Percentiles rank a stretch among this genome's conserved stretches.
These are phyloP conservation scores for Paraurostyla sp. DNA, from an alignment of 73 alveolate species.

Conservation along the genomic window DNA sequence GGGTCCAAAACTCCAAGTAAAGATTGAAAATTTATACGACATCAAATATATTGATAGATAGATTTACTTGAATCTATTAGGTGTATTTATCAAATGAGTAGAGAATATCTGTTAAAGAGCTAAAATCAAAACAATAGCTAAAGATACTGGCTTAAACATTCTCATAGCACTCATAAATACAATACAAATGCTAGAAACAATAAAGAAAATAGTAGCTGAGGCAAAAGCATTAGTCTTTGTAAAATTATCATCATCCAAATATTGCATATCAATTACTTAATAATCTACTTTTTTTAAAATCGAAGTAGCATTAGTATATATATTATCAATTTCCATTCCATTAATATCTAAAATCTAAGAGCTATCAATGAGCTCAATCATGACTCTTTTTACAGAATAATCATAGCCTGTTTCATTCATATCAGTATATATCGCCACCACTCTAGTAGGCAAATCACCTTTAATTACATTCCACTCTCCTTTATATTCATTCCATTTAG, in stretches of 20 bases:
- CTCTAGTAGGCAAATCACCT: neutral
- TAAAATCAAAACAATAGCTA: neutral
- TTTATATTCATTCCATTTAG: neutral
- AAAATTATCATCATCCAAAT: neutral
- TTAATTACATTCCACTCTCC: neutral
- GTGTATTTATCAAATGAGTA: neutral
- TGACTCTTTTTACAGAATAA: neutral
- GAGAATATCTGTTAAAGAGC: neutral
- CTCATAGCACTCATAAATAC: neutral
- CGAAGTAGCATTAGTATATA: neutral
- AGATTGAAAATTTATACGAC: neutral
- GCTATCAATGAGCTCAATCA: neutral
- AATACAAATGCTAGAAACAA: neutral
- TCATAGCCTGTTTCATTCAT: slow-evolving; percentile 8
- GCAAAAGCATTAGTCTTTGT: neutral
- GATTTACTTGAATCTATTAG: neutral
- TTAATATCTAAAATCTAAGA: neutral
- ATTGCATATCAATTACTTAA: neutral
- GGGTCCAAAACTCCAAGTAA: neutral
- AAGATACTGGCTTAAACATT: neutral
- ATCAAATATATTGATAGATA: neutral
- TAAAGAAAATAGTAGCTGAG: neutral
- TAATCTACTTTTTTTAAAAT: neutral
- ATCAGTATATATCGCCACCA: slow-evolving; percentile 1
- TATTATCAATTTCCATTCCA: neutral